These are phyloP conservation scores for Yamadazyma atlantica DNA, from an alignment of 1,139 yeast genomes.

Conservation along the genomic window DNA sequence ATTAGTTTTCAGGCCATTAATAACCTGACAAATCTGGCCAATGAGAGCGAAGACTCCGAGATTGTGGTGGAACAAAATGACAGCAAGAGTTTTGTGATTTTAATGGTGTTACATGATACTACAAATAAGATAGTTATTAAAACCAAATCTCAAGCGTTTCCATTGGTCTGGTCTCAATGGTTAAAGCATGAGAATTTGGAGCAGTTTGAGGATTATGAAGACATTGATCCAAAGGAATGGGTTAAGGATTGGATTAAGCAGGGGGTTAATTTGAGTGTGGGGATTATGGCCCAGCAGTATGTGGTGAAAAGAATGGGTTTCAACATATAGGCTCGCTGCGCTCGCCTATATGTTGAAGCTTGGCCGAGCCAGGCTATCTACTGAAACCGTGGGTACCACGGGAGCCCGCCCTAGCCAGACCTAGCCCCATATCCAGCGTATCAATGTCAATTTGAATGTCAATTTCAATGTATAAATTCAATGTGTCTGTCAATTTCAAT, in stretches of 20 bases:
- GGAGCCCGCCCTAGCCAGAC: too few relatives aligned
- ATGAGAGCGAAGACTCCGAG: slow-evolving; percentile 20
- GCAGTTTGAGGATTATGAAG: slow-evolving; percentile 25
- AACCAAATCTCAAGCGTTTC: slow-evolving; percentile 86
- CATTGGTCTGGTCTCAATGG: slow-evolving; percentile 88
- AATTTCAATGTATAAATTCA: too few relatives aligned
- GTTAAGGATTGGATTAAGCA: slow-evolving; percentile 89
- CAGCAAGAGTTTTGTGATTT: slow-evolving; percentile 53
- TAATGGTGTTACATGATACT: slow-evolving; percentile 72
- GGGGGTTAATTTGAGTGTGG: slow-evolving; percentile 76
- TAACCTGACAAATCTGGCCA: slow-evolving; percentile 16
- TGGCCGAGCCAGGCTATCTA: too few relatives aligned
- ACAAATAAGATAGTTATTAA: slow-evolving; percentile 72
- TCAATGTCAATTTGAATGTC: too few relatives aligned
- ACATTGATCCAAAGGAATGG: slow-evolving; percentile 90
- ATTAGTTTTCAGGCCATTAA: slow-evolving; percentile 71
- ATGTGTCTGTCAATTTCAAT: too few relatives aligned
- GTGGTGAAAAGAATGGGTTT: slow-evolving; percentile 91
- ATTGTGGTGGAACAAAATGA: slow-evolving; percentile 43
- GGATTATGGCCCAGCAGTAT: slow-evolving; percentile 86
- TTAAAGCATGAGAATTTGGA: slow-evolving; percentile 51
- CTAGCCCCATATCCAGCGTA: too few relatives aligned
- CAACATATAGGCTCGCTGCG: slow-evolving; percentile 6
- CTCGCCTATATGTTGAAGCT: too few relatives aligned
- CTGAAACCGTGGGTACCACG: too few relatives aligned